Evolutionary conservation across 2,329 filamentous ascomycete genomes (phyloP).

Genomic region (Sphaerulina musiva): DNA sequence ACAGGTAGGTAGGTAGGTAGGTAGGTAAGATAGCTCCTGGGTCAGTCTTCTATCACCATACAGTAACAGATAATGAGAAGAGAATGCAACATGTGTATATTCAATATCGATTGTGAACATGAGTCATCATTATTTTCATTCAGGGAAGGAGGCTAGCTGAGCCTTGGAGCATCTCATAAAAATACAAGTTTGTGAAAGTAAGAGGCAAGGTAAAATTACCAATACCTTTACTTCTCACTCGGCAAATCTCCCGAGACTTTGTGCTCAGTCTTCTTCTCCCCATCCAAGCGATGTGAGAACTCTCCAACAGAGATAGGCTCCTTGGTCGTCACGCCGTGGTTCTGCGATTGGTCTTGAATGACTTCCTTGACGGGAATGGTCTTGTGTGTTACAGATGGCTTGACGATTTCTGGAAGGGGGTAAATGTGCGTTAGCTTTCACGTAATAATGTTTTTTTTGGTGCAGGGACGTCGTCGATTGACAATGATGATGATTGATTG

Average conservation of each 20-base stretch:
- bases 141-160: neutral
- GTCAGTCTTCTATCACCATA: no score
- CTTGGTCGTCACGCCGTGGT: constrained; percentile 23
- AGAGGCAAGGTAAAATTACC: neutral
- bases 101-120: no score
- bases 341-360: constrained; percentile 21
- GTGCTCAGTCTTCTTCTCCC: constrained; percentile 10
- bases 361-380: constrained; percentile 26
- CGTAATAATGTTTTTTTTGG: no score
- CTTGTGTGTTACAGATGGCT: constrained; percentile 23
- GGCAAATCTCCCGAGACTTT: constrained; percentile 7
- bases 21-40: no score
- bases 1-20: no score
- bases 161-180: constrained; percentile 1
- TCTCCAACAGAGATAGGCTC: constrained; percentile 24
- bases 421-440: no score
- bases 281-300: constrained; percentile 19
- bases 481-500: neutral
- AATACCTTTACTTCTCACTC: neutral
- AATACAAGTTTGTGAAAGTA: neutral
- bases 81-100: no score
- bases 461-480: neutral
- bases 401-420: constrained; percentile 19
- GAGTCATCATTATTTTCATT: neutral
- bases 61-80: no score